phyloP scores from a whole-genome alignment of 805 yeast genomes.

The Candida nemodendra region DNA sequence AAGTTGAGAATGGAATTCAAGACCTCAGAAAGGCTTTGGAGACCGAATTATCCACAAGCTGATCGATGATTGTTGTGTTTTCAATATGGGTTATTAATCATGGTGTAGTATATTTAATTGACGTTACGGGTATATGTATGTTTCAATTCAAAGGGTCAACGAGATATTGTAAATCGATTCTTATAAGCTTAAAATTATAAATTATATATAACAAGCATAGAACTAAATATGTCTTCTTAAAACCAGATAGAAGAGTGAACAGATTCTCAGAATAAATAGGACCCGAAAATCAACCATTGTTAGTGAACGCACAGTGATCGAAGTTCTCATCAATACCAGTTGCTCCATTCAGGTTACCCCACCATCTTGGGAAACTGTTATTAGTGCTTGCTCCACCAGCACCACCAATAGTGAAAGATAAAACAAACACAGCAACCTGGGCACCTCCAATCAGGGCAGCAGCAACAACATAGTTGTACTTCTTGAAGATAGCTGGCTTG shows the following conservation, averaged over 20 bases:
- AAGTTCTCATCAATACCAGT: slow-evolving; percentile 15
- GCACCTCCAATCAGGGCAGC: slow-evolving; percentile 51
- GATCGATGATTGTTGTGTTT: no score
- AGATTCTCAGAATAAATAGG: no score
- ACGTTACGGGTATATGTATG: no score
- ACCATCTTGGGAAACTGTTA: slow-evolving; percentile 33
- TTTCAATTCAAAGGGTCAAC: no score
- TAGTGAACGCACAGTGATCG: slow-evolving; percentile 16
- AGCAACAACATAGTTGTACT: slow-evolving; percentile 49
- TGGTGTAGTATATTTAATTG: no score
- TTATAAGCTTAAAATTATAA: no score
- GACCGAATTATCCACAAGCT: slow-evolving; percentile 5
- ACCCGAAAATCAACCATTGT: slow-evolving; percentile 4
- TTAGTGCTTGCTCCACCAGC: slow-evolving; percentile 30
- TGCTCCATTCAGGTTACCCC: slow-evolving; percentile 29
- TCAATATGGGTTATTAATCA: no score
- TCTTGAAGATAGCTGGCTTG: slow-evolving; percentile 31
- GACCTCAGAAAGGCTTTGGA: slow-evolving; percentile 8
- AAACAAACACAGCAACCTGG: slow-evolving; percentile 32
- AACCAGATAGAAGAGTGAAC: neutral
- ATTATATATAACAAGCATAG: no score
- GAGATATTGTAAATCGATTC: no score
- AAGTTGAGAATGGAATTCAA: slow-evolving; percentile 4
- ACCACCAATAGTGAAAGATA: slow-evolving; percentile 34
- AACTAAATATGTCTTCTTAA: neutral